Conservation (phyloP, 1,139 yeast genomes). For the Barnettozyma hawaiiensis region DNA sequence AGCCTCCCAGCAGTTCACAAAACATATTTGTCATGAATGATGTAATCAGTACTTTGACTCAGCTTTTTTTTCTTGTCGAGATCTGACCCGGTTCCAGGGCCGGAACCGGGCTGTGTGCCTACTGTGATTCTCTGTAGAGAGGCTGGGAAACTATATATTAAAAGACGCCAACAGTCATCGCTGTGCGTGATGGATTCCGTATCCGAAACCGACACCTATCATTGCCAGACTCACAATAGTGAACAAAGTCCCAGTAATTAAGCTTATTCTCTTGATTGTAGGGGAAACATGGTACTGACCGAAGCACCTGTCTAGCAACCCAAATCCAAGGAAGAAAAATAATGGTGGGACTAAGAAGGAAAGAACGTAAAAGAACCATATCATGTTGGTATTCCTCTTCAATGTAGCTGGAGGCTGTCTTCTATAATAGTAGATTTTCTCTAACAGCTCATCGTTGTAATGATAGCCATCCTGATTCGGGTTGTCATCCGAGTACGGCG, state of each 20-base stretch:
- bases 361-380: conserved; percentile 12
- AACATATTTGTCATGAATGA: background rate
- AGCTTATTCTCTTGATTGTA: conserved; percentile 9
- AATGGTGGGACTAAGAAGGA: conserved; percentile 17
- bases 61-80: too few species aligned
- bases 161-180: background rate
- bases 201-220: conserved; percentile 14
- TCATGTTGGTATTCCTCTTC: background rate
- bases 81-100: too few species aligned
- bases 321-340: conserved; percentile 17
- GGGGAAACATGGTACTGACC: conserved; percentile 4
- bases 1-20: too few species aligned
- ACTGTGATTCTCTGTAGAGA: too few species aligned
- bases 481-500: background rate
- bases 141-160: too few species aligned
- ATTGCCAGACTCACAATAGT: conserved; percentile 9
- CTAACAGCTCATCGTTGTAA: conserved; percentile 12
- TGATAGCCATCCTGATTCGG: background rate
- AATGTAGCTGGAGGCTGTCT: conserved; percentile 3
- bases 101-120: too few species aligned
- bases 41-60: background rate
- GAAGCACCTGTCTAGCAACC: conserved; percentile 12
- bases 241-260: conserved; percentile 9
- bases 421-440: conserved; percentile 14
- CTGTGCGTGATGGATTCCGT: conserved; percentile 9